Evolutionary conservation across 495 filamentous ascomycete species (phyloP), one percentile per base, ranked within the genome.

Genomic region (Haplographium delicatum): DNA sequence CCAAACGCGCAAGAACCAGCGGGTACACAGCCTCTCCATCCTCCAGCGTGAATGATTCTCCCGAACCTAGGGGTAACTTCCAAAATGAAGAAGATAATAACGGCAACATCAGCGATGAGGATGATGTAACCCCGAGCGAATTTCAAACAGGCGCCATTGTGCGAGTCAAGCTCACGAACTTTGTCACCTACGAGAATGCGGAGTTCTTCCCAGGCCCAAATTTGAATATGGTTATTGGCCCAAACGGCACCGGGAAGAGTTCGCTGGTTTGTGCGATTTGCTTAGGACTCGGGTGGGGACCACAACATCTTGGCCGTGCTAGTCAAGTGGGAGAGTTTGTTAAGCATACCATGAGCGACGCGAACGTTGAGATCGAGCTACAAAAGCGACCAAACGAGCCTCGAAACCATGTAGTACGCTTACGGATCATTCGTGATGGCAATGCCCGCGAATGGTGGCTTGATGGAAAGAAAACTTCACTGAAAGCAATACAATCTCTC

Each of bases 191-290:
- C 65, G 89, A 83, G 11, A 79, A 83, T 24, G 91, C 88, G 43
- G 88, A 93, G 55, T 95, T 96, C 66, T 79, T 80, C 42, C 89
- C 88, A 3, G 93, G 93, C 0, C 91, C 94, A 10, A 93, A 86
- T 58, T 64, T 99, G 59, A 99, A 99, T 63, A 97, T 99, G 94
- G 82, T 99, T 49, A 96, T 99, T 58, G 93, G 93, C 0, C 93
- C 93, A 7, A 99, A 99, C 62, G 93, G 93, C 37, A 96, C 93
- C 0, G 93, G 93, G 37, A 99, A 99, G 65, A 96, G 90, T 72
- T 95, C 94, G 0, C 78, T 99, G 25, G 93, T 99, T 24, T 97
- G 93, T 67, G 93, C 94, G 23, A 95, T 99, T 53, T 97, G 94
- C 68, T 68, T 99, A 10, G 93, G 93, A 5, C 68, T 99, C 24